These are phyloP conservation scores for Entomortierella chlamydospora DNA, from an alignment of 192 early-diverging fungal species.

Conservation along the genomic window DNA sequence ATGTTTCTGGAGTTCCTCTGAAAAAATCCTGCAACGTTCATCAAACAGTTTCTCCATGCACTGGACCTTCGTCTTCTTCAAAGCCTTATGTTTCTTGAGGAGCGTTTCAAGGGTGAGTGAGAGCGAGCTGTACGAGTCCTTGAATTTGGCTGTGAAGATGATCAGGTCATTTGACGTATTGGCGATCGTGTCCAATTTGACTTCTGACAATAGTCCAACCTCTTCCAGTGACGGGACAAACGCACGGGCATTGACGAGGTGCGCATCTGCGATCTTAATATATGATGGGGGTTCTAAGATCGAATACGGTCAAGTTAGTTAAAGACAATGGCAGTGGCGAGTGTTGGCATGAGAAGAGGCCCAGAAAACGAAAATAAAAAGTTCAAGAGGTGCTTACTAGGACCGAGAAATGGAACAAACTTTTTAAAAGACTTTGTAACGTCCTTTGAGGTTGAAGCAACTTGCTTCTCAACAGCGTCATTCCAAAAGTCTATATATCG, in stretches of 20 bases:
- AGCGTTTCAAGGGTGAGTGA: slow-evolving; percentile 36
- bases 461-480: slow-evolving; percentile 46
- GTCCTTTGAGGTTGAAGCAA: slow-evolving; percentile 47
- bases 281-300: slow-evolving; percentile 42
- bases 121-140: slow-evolving; percentile 32
- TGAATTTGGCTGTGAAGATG: slow-evolving; percentile 48
- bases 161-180: slow-evolving; percentile 38
- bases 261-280: slow-evolving; percentile 31
- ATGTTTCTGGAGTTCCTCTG: slow-evolving; percentile 37
- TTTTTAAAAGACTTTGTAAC: slow-evolving; percentile 40
- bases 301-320: not conserved
- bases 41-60: slow-evolving; percentile 40
- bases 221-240: slow-evolving; percentile 34
- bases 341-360: too few species aligned
- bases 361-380: slow-evolving; percentile 5
- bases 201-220: slow-evolving; percentile 39
- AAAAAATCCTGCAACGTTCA: slow-evolving; percentile 49
- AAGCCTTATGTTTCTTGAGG: slow-evolving; percentile 21
- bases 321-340: too few species aligned
- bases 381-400: slow-evolving; percentile 21
- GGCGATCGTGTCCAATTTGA: slow-evolving; percentile 46
- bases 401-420: slow-evolving; percentile 43
- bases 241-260: slow-evolving; percentile 35
- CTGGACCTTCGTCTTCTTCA: slow-evolving; percentile 40
- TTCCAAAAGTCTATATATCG: slow-evolving; percentile 54